phyloP scores from a whole-genome alignment of 2,329 filamentous ascomycete species.

The Orbilia brochopaga region DNA sequence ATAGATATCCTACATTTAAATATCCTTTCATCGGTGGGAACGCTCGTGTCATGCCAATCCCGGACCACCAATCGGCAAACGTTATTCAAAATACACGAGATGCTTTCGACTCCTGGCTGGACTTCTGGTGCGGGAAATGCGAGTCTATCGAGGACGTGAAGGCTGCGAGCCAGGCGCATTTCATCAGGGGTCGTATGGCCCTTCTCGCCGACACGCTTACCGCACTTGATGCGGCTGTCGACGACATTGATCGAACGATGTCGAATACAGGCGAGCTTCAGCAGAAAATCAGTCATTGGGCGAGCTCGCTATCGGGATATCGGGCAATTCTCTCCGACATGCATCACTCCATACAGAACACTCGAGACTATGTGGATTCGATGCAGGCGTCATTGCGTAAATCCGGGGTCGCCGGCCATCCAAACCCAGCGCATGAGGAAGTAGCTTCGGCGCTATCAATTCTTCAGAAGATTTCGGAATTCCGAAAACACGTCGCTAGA shows the following conservation, averaged over 20 bases:
- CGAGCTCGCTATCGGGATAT: neutral
- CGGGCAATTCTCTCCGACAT: slow-evolving; percentile 12
- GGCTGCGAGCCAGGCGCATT: neutral
- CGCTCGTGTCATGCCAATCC: neutral
- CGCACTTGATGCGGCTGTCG: neutral
- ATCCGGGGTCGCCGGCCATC: neutral
- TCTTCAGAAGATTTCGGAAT: too few relatives aligned
- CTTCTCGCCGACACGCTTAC: neutral
- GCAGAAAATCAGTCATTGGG: neutral
- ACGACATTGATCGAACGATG: slow-evolving; percentile 7
- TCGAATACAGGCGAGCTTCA: slow-evolving; percentile 8
- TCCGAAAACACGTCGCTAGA: neutral
- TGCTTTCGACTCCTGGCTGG: neutral
- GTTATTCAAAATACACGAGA: neutral
- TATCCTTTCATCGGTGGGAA: too few relatives aligned
- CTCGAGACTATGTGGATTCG: neutral
- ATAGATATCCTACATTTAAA: too few relatives aligned
- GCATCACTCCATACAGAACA: neutral
- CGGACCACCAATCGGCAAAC: neutral
- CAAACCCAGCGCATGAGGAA: neutral
- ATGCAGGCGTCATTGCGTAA: neutral
- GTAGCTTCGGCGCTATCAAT: too few relatives aligned
- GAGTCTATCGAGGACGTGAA: neutral
- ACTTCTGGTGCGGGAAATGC: neutral
- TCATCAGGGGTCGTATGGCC: slow-evolving; percentile 1